Percentiles rank a stretch among this genome's conserved stretches.
Conservation (phyloP, 192 early-diverging fungal species). For the Coemansia sp. region DNA sequence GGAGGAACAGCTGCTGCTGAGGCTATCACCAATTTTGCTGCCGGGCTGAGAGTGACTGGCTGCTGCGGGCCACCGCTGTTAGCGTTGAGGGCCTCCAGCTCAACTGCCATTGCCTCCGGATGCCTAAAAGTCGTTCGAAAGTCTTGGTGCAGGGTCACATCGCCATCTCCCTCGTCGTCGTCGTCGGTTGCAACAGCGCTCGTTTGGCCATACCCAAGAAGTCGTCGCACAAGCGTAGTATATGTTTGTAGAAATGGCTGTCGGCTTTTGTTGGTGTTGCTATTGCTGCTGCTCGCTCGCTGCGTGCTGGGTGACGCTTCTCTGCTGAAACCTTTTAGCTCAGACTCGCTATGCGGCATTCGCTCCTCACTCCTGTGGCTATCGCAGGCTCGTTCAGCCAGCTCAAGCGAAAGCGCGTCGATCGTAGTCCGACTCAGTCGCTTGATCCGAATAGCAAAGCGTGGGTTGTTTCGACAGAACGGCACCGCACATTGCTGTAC, state of each 20-base stretch:
- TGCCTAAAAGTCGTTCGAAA: not conserved
- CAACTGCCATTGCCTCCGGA: not conserved
- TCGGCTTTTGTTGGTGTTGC: not conserved
- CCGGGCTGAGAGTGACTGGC: not conserved
- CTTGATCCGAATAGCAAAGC: constrained; percentile 3
- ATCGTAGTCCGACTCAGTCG: not conserved
- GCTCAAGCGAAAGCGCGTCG: constrained; percentile 21
- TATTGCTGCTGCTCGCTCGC: not conserved
- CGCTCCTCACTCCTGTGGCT: not conserved
- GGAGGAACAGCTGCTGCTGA: not conserved
- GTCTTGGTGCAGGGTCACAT: not conserved
- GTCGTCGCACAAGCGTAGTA: constrained; percentile 9
- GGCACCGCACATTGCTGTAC: constrained; percentile 8
- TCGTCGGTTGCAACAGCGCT: not conserved
- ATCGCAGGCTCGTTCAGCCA: constrained; percentile 19
- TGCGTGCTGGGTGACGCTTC: not conserved
- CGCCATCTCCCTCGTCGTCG: constrained; percentile 3
- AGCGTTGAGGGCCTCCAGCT: constrained; percentile 8
- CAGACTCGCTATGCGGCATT: constrained; percentile 22
- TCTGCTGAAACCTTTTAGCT: not conserved
- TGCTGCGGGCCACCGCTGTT: not conserved
- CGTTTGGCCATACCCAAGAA: not conserved
- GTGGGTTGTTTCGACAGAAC: constrained; percentile 25
- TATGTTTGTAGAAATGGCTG: constrained; percentile 13
- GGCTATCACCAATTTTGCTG: not conserved